Evolutionary conservation across 2,329 filamentous ascomycete species (phyloP).

Genomic region (Diaporthe vexans): DNA sequence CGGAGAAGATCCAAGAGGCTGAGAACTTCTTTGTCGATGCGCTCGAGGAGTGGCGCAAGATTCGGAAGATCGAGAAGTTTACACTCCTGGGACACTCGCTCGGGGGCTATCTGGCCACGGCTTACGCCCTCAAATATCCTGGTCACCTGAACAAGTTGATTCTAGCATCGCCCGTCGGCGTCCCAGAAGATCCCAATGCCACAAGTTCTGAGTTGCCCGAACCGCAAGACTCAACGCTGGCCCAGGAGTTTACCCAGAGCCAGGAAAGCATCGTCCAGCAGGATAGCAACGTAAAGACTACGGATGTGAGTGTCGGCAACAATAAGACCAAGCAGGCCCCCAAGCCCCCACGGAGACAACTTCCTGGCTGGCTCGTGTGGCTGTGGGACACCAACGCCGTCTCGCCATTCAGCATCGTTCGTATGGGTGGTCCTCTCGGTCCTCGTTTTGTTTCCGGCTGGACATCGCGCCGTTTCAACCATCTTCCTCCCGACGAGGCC

Average conservation of each 20-base stretch:
- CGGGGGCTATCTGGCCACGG: constrained; percentile 91
- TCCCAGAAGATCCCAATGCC: constrained; percentile 94
- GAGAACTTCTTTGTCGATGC: constrained; percentile 98
- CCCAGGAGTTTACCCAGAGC: constrained; percentile 84
- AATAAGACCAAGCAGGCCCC: constrained; percentile 50
- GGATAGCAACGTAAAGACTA: constrained; percentile 45
- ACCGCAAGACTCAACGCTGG: constrained; percentile 78
- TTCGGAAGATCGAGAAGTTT: constrained; percentile 91
- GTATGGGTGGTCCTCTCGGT: constrained; percentile 89
- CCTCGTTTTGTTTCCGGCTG: constrained; percentile 94
- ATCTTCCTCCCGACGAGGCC: constrained; percentile 84
- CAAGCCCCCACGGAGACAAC: constrained; percentile 63
- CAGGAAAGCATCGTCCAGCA: constrained; percentile 66
- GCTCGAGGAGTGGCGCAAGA: constrained; percentile 93
- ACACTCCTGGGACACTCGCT: constrained; percentile 94
- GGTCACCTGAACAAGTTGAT: constrained; percentile 96
- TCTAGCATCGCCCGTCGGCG: constrained; percentile 91
- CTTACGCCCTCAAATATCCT: constrained; percentile 96
- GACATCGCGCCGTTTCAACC: constrained; percentile 93
- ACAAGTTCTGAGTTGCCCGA: constrained; percentile 85
- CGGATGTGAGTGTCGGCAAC: constrained; percentile 58
- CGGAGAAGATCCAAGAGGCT: constrained; percentile 87
- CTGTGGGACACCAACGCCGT: constrained; percentile 94
- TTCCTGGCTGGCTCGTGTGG: constrained; percentile 90
- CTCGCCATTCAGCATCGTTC: constrained; percentile 92